Evolutionary conservation across 805 yeast genomes (phyloP).

Genomic region (Torulaspora quercuum): DNA sequence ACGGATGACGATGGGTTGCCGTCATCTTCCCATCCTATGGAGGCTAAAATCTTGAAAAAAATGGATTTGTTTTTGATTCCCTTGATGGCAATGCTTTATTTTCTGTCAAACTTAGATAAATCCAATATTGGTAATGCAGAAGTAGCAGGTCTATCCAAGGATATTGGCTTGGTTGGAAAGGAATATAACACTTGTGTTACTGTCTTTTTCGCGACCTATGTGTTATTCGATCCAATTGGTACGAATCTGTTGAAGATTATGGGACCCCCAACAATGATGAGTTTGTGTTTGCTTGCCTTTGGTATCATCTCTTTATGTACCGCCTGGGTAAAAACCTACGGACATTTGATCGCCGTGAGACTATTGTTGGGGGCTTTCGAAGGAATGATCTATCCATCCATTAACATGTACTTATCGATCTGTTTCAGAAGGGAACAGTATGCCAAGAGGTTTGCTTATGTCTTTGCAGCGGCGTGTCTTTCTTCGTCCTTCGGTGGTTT

Average conservation of each 20-base stretch:
- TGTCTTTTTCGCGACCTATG: slow-evolving; percentile 46
- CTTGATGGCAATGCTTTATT: slow-evolving; percentile 42
- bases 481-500: slow-evolving; percentile 59
- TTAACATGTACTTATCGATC: slow-evolving; percentile 46
- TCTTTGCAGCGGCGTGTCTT: slow-evolving; percentile 51
- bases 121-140: slow-evolving; percentile 60
- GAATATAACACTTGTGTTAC: slow-evolving; percentile 46
- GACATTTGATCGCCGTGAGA: slow-evolving; percentile 45
- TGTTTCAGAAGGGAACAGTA: slow-evolving; percentile 48
- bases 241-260: slow-evolving; percentile 39
- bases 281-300: slow-evolving; percentile 34
- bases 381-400: slow-evolving; percentile 49
- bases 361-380: slow-evolving; percentile 52
- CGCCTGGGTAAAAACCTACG: slow-evolving; percentile 42
- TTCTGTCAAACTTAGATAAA: slow-evolving; percentile 49
- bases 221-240: slow-evolving; percentile 39
- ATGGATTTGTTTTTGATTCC: slow-evolving; percentile 46
- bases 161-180: slow-evolving; percentile 38
- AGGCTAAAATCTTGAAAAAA: slow-evolving; percentile 38
- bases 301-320: slow-evolving; percentile 44
- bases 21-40: slow-evolving; percentile 32
- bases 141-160: slow-evolving; percentile 48
- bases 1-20: slow-evolving; percentile 32
- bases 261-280: slow-evolving; percentile 39
- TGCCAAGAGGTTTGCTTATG: slow-evolving; percentile 46